Conservation (phyloP, 805 yeast genomes). For the Yarrowia sp. region DNA sequence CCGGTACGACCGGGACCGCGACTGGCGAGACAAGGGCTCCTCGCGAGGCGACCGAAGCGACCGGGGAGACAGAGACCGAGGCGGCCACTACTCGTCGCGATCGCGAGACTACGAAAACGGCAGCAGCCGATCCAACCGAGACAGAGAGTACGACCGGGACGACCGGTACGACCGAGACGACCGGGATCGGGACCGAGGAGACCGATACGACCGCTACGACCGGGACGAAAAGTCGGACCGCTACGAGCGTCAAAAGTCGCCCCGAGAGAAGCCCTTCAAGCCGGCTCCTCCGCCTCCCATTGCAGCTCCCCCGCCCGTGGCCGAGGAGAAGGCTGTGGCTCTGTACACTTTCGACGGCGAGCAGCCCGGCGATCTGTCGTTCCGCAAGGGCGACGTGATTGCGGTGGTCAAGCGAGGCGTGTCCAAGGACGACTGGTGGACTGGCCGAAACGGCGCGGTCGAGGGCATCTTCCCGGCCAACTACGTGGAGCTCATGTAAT, state of each 20-base stretch:
- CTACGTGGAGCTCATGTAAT: constrained; percentile 74
- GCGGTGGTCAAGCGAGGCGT: constrained; percentile 82
- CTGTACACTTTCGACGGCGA: constrained; percentile 86
- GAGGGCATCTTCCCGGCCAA: constrained; percentile 98
- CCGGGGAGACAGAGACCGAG: background rate
- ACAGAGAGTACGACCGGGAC: background rate
- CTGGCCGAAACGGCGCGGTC: constrained; percentile 77
- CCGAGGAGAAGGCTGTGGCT: constrained; percentile 82
- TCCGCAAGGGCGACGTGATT: constrained; percentile 91
- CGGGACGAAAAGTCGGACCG: background rate
- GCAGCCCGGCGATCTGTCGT: constrained; percentile 88
- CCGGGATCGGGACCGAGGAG: constrained; percentile 21
- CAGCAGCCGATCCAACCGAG: background rate
- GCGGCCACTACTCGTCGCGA: background rate
- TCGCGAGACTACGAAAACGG: constrained; percentile 30
- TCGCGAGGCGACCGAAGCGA: constrained; percentile 10
- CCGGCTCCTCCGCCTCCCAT: constrained; percentile 27
- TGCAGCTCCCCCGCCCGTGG: constrained; percentile 28
- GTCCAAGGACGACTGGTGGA: constrained; percentile 98
- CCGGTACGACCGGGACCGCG: constrained; percentile 7
- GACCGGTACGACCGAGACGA: constrained; percentile 25
- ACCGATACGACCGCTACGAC: constrained; percentile 23
- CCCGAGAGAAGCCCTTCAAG: constrained; percentile 9
- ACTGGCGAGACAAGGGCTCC: constrained; percentile 24
- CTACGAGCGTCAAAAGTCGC: constrained; percentile 14